Evolutionary conservation across 768 basidiomycete genomes (phyloP).

Genomic region (Udeniomyces megalosporus): DNA sequence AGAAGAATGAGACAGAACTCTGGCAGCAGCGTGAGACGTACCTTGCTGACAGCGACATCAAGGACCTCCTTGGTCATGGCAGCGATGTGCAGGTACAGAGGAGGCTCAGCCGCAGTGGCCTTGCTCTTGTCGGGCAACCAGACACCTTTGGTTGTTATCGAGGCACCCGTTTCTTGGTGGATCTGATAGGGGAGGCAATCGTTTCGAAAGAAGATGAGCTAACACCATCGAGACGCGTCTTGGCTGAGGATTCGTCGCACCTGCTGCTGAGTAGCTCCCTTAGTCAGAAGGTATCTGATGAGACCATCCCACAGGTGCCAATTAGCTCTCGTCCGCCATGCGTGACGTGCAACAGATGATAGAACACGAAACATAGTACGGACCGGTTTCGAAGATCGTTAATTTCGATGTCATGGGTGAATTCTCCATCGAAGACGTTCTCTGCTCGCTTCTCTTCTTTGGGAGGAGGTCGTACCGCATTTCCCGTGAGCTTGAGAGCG

Average conservation of each 20-base stretch:
- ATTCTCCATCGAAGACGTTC: conserved; percentile 51
- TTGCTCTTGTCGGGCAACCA: conserved; percentile 91
- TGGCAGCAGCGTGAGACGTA: neutral
- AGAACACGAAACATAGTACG: neutral
- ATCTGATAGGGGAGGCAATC: conserved; percentile 40
- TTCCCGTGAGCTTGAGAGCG: conserved; percentile 87
- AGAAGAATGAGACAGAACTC: neutral
- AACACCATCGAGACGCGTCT: neutral
- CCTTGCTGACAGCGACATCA: conserved; percentile 27
- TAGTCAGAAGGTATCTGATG: conserved; percentile 61
- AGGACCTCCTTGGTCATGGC: conserved; percentile 36
- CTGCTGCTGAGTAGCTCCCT: conserved; percentile 79
- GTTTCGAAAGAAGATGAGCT: neutral
- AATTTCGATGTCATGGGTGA: conserved; percentile 83
- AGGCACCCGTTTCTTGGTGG: conserved; percentile 77
- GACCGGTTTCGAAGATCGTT: conserved; percentile 79
- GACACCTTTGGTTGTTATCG: conserved; percentile 77
- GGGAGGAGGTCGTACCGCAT: conserved; percentile 39
- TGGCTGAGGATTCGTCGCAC: conserved; percentile 35
- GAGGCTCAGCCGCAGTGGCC: conserved; percentile 82
- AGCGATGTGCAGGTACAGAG: conserved; percentile 83
- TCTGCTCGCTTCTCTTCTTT: conserved; percentile 28
- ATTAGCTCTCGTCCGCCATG: neutral
- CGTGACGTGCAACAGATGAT: neutral
- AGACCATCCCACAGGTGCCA: neutral